Percentiles rank a stretch among this genome's conserved stretches.
Evolutionary conservation across 305 asterid species (phyloP).

Genomic region (Fraxinus baroniana): DNA sequence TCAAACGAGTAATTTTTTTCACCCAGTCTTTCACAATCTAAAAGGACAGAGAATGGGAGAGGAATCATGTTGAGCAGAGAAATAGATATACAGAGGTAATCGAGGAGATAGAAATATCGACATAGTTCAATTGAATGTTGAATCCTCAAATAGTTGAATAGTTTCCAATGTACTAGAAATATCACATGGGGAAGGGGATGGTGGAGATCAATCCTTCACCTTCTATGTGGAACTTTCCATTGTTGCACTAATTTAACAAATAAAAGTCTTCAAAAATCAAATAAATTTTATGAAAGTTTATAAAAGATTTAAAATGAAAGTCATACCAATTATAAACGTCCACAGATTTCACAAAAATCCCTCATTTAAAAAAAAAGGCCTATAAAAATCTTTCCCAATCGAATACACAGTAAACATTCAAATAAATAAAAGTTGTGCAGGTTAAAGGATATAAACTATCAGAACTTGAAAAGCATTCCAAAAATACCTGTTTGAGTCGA

Average conservation of each 20-base stretch:
- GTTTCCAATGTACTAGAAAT: neutral
- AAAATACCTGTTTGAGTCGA: conserved; percentile 66
- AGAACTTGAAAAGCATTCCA: neutral
- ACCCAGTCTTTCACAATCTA: conserved; percentile 90
- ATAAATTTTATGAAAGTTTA: no score
- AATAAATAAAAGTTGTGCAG: neutral
- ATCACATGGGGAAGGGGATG: no score
- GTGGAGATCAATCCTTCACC: no score
- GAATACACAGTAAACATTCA: neutral
- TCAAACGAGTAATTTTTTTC: conserved; percentile 67
- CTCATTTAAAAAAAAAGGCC: no score
- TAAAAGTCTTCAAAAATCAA: no score
- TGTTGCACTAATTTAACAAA: no score
- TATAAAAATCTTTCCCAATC: neutral
- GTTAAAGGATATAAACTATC: neutral
- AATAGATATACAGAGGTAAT: neutral
- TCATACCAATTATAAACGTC: no score
- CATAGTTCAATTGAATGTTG: neutral
- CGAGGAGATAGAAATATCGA: neutral
- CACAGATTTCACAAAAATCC: no score
- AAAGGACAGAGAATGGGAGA: neutral
- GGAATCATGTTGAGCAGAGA: conserved; percentile 6
- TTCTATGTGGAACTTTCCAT: no score
- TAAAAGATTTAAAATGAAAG: no score
- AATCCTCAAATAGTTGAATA: neutral